Base-by-base conservation (phyloP, 2,329 filamentous ascomycete genomes). In the Pseudogymnoascus sp. region DNA sequence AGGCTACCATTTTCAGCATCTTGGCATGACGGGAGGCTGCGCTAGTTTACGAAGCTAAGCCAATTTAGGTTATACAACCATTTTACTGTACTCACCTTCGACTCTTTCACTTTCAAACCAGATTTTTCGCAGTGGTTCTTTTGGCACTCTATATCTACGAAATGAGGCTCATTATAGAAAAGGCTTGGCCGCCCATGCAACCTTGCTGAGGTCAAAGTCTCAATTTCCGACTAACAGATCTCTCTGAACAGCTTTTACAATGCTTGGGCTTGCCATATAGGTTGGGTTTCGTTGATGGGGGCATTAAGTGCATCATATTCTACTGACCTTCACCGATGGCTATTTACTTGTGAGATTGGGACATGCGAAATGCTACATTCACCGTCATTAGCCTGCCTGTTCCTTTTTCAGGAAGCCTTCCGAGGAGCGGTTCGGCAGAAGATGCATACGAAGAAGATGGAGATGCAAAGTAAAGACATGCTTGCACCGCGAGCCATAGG, bases 141-240 rank as follows among this genome's bases (percentile, higher is more conserved):
- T 79, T 79, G 84, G 78, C 78, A 79, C 91, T 88, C 88, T 82
- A 87, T 78, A 82, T 80, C 70, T 74, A 71, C 67, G 67, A 68
- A 72, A 74, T 79, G 79, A 83, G 86, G 90, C 93, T 77, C 90
- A 92, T 82, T 83, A 78, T 83, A 89, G 84, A 73, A 82, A 85
- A 90, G 93, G 86, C 85, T 93, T 90, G 89, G 90, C 91, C 85
- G 83, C 79, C 76, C 74, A 91, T 1, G 89, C 89, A 92, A 87
- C 86, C 88, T 90, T 86, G 84, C 76, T 65, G 66, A 66, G 36
- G 60, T 62, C 36, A 86, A 91, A 89, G 85, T 92, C 88, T 89
- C 83, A 86, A 89, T 91, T 77, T 92, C 89, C 88, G 86, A 90
- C 92, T 89, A 91, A 96, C 92, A 94, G 90, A 87, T 94, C 88